A percentile compares a stretch with the other conserved stretches of the same genome.
phyloP scores from a whole-genome alignment of 805 yeast species.

The Metschnikowia colocasiae region DNA sequence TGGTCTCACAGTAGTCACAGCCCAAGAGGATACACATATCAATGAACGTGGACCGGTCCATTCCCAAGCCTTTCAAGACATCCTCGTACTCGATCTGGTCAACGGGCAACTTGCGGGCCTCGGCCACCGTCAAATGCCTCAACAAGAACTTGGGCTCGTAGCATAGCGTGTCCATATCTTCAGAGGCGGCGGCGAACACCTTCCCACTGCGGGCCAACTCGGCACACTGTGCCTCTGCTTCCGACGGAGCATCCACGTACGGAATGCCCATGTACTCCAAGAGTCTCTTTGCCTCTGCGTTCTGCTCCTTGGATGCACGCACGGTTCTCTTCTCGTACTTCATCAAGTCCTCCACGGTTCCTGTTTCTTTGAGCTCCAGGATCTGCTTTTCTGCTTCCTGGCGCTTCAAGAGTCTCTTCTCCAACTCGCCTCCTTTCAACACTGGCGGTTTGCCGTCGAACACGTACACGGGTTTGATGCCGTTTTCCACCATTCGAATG shows the following conservation, averaged over 20 bases:
- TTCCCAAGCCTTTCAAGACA: constrained; percentile 73
- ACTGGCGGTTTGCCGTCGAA: constrained; percentile 98
- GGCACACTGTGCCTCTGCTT: constrained; percentile 99
- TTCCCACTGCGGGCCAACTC: constrained; percentile 84
- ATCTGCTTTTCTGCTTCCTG: constrained; percentile 78
- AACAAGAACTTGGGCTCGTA: constrained; percentile 80
- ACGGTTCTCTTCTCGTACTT: constrained; percentile 85
- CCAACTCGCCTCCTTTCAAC: constrained; percentile 87
- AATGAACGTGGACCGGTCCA: constrained; percentile 69
- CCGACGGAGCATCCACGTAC: constrained; percentile 89
- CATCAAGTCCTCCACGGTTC: constrained; percentile 71
- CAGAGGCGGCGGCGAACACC: constrained; percentile 96
- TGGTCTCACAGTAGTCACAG: constrained; percentile 95
- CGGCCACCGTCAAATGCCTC: constrained; percentile 90
- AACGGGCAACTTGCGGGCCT: constrained; percentile 88
- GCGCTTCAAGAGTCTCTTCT: constrained; percentile 74
- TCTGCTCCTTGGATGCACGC: constrained; percentile 82
- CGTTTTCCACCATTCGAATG: constrained; percentile 80
- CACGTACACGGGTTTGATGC: constrained; percentile 94
- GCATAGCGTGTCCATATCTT: constrained; percentile 98
- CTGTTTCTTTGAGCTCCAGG: constrained; percentile 73
- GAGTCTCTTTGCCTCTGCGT: constrained; percentile 85
- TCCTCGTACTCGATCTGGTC: constrained; percentile 69
- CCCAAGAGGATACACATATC: constrained; percentile 93
- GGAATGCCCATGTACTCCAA: constrained; percentile 93